Evolutionary conservation across 2,329 filamentous ascomycete genomes (phyloP).

Genomic region (Ophiostoma angusticollis): DNA sequence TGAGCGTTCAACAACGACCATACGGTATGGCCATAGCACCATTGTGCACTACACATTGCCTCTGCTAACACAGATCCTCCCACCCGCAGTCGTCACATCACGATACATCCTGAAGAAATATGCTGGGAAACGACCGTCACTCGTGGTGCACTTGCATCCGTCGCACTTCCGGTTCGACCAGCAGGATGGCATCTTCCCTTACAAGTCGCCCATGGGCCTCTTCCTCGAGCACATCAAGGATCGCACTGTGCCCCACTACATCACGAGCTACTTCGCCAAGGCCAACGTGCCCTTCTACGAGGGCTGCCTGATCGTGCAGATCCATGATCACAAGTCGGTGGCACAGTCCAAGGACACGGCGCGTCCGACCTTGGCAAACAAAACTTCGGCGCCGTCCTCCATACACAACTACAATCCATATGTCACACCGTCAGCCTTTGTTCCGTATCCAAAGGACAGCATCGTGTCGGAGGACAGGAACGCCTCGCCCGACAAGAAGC

Average conservation of each 20-base stretch:
- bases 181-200: constrained; percentile 83
- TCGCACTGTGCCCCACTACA: constrained; percentile 77
- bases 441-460: constrained; percentile 54
- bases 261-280: constrained; percentile 64
- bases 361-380: constrained; percentile 41
- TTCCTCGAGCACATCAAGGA: constrained; percentile 63
- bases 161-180: constrained; percentile 87
- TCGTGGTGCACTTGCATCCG: constrained; percentile 74
- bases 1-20: constrained; percentile 33
- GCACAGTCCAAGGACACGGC: constrained; percentile 45
- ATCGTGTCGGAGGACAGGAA: constrained; percentile 16
- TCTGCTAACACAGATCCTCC: too few species aligned
- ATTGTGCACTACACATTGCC: neutral
- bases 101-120: constrained; percentile 76
- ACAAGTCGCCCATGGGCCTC: constrained; percentile 81
- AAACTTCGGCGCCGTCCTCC: constrained; percentile 58
- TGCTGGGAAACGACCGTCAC: constrained; percentile 52
- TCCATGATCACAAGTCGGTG: constrained; percentile 73
- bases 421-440: constrained; percentile 78
- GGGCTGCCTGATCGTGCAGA: constrained; percentile 83
- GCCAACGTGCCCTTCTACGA: constrained; percentile 76
- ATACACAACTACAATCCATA: constrained; percentile 88
- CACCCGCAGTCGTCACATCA: constrained; percentile 52
- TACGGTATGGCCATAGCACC: constrained; percentile 30
- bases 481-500: constrained; percentile 19